These are phyloP conservation scores for Oxytropis ochrocephala DNA, from an alignment of 306 rosid species.

Conservation along the genomic window DNA sequence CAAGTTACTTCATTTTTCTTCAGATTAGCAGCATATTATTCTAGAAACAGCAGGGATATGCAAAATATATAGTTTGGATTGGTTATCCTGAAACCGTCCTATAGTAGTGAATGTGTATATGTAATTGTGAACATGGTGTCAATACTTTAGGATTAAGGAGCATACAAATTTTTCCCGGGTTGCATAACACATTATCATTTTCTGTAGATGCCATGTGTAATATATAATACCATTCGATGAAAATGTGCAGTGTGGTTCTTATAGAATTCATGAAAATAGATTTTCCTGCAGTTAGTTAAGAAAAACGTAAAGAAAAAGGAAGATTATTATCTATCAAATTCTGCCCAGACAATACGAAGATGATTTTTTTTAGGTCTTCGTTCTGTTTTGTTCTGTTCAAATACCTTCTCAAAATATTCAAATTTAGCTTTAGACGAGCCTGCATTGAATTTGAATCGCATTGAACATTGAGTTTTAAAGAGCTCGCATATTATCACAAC, in stretches of 20 bases:
- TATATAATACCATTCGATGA: neutral
- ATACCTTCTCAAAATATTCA: neutral
- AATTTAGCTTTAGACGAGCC: no score
- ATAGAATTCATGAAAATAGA: neutral
- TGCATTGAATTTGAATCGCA: no score
- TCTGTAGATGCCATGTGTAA: neutral
- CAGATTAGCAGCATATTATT: slow-evolving; percentile 20
- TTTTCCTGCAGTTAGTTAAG: no score
- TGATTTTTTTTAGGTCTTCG: neutral
- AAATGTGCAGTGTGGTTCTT: neutral
- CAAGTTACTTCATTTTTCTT: neutral
- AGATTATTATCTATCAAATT: neutral
- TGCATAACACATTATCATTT: neutral
- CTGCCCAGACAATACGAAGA: neutral
- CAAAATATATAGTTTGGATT: slow-evolving; percentile 20
- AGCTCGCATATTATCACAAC: no score
- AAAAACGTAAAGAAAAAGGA: no score
- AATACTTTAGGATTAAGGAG: slow-evolving; percentile 12
- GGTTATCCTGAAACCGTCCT: slow-evolving; percentile 6
- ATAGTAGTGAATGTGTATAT: slow-evolving; percentile 1
- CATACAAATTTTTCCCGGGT: neutral
- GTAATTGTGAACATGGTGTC: slow-evolving; percentile 1
- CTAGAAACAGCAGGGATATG: slow-evolving; percentile 15
- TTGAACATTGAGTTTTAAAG: no score
- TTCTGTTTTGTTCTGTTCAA: neutral